phyloP scores from a whole-genome alignment of 768 basidiomycete genomes.

The Boletus rex-veris region DNA sequence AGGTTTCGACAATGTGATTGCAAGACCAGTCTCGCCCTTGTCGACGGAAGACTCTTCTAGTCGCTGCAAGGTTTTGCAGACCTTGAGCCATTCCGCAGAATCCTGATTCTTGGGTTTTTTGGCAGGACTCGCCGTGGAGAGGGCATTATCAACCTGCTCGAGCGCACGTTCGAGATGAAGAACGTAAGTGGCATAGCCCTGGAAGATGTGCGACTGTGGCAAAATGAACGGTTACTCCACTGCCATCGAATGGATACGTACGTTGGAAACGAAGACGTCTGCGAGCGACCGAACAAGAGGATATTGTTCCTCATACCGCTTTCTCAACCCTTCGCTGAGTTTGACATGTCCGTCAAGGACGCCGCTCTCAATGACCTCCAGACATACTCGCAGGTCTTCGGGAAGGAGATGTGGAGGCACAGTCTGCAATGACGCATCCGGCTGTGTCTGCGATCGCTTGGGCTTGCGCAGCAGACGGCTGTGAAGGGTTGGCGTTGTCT shows the following conservation, averaged over 20 bases:
- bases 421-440: slow-evolving; percentile 44
- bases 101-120: slow-evolving; percentile 86
- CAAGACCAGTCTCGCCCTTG: slow-evolving; percentile 90
- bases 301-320: slow-evolving; percentile 93
- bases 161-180: slow-evolving; percentile 91
- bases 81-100: slow-evolving; percentile 70
- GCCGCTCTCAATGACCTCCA: slow-evolving; percentile 83
- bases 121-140: slow-evolving; percentile 55
- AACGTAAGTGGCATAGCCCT: slow-evolving; percentile 92
- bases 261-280: slow-evolving; percentile 94
- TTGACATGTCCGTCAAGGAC: slow-evolving; percentile 88
- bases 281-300: slow-evolving; percentile 90
- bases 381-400: slow-evolving; percentile 78
- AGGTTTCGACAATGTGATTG: slow-evolving; percentile 94
- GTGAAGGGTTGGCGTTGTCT: slow-evolving; percentile 30
- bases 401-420: slow-evolving; percentile 80
- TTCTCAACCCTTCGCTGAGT: slow-evolving; percentile 79
- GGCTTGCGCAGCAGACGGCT: slow-evolving; percentile 61
- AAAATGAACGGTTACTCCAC: slow-evolving; percentile 17
- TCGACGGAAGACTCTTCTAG: slow-evolving; percentile 79
- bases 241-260: slow-evolving; percentile 41
- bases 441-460: slow-evolving; percentile 58
- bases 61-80: slow-evolving; percentile 68
- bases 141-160: slow-evolving; percentile 78
- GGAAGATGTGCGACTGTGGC: slow-evolving; percentile 82